Conservation (phyloP, 176 grass and related monocot species). For the Musa schizocarpa region DNA sequence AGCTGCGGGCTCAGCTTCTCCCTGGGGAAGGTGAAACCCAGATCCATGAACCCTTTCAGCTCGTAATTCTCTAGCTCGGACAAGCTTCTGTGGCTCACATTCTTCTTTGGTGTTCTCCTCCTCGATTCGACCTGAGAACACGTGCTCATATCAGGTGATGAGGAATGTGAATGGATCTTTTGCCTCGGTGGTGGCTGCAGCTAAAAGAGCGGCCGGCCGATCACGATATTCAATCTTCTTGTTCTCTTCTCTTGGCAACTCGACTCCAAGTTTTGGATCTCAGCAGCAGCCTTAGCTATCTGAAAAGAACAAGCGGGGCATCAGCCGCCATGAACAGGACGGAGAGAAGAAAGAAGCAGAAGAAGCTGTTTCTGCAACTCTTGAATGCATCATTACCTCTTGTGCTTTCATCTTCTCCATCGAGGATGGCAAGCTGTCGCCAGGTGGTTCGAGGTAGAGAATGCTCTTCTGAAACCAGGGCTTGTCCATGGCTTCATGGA, state of each 20-base stretch:
- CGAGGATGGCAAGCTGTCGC: slow-evolving; percentile 2
- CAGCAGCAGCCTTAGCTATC: background rate
- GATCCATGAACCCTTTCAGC: slow-evolving; percentile 1
- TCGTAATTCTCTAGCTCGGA: slow-evolving; percentile 15
- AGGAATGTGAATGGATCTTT: background rate
- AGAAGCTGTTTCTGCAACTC: background rate
- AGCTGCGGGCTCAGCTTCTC: background rate
- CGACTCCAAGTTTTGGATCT: background rate
- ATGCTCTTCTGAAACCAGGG: slow-evolving; percentile 20
- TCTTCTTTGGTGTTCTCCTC: background rate
- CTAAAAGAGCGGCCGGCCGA: slow-evolving; percentile 2
- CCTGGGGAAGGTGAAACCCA: slow-evolving; percentile 5
- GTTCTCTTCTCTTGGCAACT: background rate
- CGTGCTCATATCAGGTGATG: background rate
- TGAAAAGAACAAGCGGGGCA: background rate
- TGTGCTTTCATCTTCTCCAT: background rate
- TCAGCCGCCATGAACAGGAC: background rate
- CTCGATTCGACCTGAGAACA: background rate
- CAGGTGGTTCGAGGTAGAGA: background rate
- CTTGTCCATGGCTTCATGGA: slow-evolving; percentile 8
- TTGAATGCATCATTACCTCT: too few relatives aligned
- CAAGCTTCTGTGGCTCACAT: background rate
- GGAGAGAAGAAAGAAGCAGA: background rate
- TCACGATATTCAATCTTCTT: slow-evolving; percentile 6
- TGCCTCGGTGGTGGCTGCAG: background rate